A percentile compares a stretch with the other conserved stretches of the same genome.
Evolutionary conservation across 495 filamentous ascomycete species (phyloP).

Genomic region (Aspergillus sclerotiicarbonarius): DNA sequence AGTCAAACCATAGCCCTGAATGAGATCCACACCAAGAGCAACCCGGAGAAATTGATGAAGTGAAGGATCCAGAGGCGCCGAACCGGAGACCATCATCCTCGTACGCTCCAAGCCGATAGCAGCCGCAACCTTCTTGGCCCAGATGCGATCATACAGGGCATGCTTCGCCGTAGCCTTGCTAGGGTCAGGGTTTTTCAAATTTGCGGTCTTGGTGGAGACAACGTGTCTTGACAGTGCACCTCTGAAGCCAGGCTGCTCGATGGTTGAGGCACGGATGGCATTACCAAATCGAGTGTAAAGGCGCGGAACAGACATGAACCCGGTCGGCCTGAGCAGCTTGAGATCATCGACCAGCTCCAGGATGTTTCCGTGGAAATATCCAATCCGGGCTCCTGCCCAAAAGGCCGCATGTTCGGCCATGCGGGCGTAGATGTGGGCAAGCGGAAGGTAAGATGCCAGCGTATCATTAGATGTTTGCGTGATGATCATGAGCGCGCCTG

Average conservation of each 20-base stretch:
- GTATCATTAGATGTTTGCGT: constrained; percentile 54
- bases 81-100: constrained; percentile 78
- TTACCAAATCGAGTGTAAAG: constrained; percentile 89
- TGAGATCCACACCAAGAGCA: constrained; percentile 73
- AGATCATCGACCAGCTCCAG: constrained; percentile 84
- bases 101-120: constrained; percentile 76
- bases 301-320: constrained; percentile 85
- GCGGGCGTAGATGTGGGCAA: constrained; percentile 92
- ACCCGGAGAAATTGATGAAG: constrained; percentile 87
- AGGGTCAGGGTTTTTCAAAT: constrained; percentile 64
- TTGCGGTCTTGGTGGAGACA: constrained; percentile 75
- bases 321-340: constrained; percentile 79
- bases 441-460: constrained; percentile 81
- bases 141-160: constrained; percentile 85
- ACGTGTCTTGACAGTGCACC: constrained; percentile 79
- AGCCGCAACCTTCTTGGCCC: constrained; percentile 81
- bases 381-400: constrained; percentile 71
- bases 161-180: constrained; percentile 78
- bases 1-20: constrained; percentile 92
- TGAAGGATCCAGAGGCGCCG: constrained; percentile 83
- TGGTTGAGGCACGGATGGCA: constrained; percentile 72
- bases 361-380: constrained; percentile 95
- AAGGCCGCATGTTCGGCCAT: constrained; percentile 75
- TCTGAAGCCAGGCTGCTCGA: constrained; percentile 76
- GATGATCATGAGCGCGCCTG: constrained; percentile 53